These are phyloP conservation scores for Trichoderma guizhouense DNA, from an alignment of 2,329 filamentous ascomycete genomes.

Conservation along the genomic window DNA sequence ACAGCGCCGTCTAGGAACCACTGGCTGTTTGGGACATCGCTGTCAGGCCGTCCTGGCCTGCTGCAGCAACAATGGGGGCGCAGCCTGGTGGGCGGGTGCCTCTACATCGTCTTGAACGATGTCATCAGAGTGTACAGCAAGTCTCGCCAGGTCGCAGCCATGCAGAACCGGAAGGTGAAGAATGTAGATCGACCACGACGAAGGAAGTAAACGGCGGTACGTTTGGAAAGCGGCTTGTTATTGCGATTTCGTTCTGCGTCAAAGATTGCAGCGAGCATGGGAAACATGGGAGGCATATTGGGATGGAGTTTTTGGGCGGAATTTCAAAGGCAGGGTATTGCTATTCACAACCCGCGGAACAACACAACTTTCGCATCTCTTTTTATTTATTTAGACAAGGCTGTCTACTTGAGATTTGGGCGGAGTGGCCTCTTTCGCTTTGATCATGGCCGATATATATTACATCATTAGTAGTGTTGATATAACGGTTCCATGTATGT, in stretches of 20 bases:
- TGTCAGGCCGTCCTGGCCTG: constrained; percentile 55
- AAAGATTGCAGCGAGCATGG: constrained; percentile 4
- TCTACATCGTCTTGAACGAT: constrained; percentile 82
- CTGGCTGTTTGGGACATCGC: constrained; percentile 23
- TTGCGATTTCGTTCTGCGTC: constrained; percentile 1
- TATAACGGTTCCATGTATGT: neutral
- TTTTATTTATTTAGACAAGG: neutral
- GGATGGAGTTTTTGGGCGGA: constrained; percentile 12
- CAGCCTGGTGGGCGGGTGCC: constrained; percentile 80
- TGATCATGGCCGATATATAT: neutral
- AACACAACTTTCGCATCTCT: neutral
- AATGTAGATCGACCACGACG: constrained; percentile 43
- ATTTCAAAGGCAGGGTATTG: neutral
- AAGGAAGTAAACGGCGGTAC: neutral
- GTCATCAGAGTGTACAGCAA: constrained; percentile 60
- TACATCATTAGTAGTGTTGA: neutral
- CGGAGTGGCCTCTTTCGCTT: neutral
- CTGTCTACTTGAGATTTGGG: neutral
- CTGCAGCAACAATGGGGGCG: constrained; percentile 84
- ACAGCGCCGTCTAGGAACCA: constrained; percentile 34
- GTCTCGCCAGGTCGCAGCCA: constrained; percentile 57
- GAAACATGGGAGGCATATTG: constrained; percentile 4
- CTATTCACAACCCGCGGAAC: neutral
- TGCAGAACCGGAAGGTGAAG: constrained; percentile 51
- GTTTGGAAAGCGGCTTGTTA: neutral